Base-by-base conservation (phyloP, 2,329 filamentous ascomycete genomes). In the Fusarium paranaense region DNA sequence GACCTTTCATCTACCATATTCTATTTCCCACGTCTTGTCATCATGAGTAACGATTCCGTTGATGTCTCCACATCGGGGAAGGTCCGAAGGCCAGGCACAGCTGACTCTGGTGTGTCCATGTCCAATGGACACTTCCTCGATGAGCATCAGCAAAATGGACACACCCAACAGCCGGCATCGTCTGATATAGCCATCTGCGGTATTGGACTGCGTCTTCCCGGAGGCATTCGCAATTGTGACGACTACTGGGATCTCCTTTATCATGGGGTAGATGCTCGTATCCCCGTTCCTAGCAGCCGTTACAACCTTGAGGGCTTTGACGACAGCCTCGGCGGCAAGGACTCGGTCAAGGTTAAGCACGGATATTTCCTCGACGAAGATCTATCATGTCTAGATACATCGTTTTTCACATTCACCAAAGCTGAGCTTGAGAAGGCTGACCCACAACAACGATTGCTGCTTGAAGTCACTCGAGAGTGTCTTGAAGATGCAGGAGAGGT, bases 111-210 rank as follows among this genome's bases (percentile, higher is more conserved):
- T 14, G 11, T n/a, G n/a, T 42, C 22, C 27, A 30, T 56, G n/a
- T 32, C n/a, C 18, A 37, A 58, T 38, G 47, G 37, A 7, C 35
- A 56, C 8, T 42, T 57, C 2, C n/a, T 18, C n/a, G 16, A 45
- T 16, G 45, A 33, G n/a, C 20, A n/a, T 58, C 35, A n/a, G 37
- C 50, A 57, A 22, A 64, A 58, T 45, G 50, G 47, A 25, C 30
- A 33, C 30, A 32, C 2, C 6, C 35, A 58, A 1, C 25, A 16
- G 5, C 22, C n/a, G 10, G 22, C 3, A 27, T 20, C 27, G 20
- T 32, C 62, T 6, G 62, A 64, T n/a, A 27, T 64, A 25, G 62
- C 62, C 33, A 66, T 70, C 11, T 65, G 59, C 4, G 68, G 68
- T 1, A 70, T 69, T 4, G 66, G 37, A 16, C 0, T 70, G 6